Percentiles rank a stretch among this genome's conserved stretches.
These are phyloP conservation scores for Ustilago crameri DNA, from an alignment of 1,284 basidiomycete species.

Conservation along the genomic window DNA sequence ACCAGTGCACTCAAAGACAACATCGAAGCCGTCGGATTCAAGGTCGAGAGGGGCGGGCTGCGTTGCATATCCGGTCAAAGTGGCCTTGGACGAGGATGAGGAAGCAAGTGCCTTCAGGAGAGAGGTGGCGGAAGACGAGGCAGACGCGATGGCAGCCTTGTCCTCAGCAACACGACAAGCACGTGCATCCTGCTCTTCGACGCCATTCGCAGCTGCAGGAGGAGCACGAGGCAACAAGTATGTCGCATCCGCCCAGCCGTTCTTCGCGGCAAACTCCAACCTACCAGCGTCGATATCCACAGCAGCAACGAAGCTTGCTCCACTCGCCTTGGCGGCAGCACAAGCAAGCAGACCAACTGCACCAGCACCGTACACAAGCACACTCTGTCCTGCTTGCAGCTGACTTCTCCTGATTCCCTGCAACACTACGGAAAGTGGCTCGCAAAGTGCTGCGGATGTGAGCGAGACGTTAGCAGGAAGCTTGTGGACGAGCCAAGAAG, in stretches of 20 bases:
- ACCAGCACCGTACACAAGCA: conserved; percentile 90
- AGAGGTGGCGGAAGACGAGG: conserved; percentile 70
- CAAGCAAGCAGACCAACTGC: conserved; percentile 90
- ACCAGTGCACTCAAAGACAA: conserved; percentile 94
- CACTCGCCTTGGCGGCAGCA: conserved; percentile 63
- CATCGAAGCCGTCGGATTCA: conserved; percentile 77
- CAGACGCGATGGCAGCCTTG: conserved; percentile 70
- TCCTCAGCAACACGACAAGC: conserved; percentile 74
- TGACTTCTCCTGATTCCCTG: conserved; percentile 81
- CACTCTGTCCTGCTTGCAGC: conserved; percentile 74
- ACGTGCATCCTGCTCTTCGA: conserved; percentile 66
- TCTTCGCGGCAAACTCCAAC: conserved; percentile 46
- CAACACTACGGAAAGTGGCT: conserved; percentile 88
- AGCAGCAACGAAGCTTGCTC: conserved; percentile 56
- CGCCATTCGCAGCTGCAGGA: conserved; percentile 71
- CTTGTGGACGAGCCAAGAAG: conserved; percentile 82
- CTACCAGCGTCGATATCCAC: conserved; percentile 53
- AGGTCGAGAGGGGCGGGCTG: conserved; percentile 35
- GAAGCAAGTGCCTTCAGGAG: conserved; percentile 30
- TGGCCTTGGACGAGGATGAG: background rate
- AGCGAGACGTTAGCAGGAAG: conserved; percentile 81
- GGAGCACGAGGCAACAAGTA: conserved; percentile 75
- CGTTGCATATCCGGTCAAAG: conserved; percentile 13
- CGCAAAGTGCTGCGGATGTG: conserved; percentile 84
- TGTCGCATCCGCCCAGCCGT: conserved; percentile 78